These are phyloP conservation scores for sweet orange (Citrus sinensis) DNA, from an alignment of 345 rosid species.

Conservation along the genomic window DNA sequence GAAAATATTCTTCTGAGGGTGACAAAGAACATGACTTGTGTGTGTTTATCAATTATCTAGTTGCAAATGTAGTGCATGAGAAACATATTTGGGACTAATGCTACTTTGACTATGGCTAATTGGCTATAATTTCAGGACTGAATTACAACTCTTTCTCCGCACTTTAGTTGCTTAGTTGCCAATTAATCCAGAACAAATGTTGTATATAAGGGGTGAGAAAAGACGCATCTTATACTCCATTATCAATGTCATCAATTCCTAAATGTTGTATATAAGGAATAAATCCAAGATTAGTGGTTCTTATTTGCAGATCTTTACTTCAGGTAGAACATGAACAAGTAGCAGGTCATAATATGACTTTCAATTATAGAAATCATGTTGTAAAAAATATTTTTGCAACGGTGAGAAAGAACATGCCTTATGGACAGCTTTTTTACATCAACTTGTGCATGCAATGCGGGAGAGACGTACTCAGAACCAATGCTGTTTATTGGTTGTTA, in stretches of 20 bases:
- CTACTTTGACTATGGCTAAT: background rate
- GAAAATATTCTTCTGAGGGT: background rate
- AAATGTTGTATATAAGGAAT: background rate
- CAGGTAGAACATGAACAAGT: background rate
- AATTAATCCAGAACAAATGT: background rate
- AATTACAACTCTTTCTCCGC: background rate
- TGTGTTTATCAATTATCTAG: background rate
- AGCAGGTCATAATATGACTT: background rate
- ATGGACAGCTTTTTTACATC: too few species aligned
- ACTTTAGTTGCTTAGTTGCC: background rate
- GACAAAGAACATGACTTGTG: background rate
- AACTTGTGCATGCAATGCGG: background rate
- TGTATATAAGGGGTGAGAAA: background rate
- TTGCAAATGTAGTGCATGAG: background rate
- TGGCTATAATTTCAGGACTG: background rate
- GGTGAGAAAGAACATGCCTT: background rate
- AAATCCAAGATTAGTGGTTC: background rate
- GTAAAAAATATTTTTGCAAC: background rate
- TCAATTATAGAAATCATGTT: background rate
- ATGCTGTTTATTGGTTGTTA: background rate
- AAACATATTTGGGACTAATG: background rate
- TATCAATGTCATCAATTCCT: background rate
- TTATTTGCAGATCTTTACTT: background rate
- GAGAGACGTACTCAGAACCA: background rate
- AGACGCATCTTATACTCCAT: background rate